Base-by-base conservation (phyloP, 2,329 filamentous ascomycete genomes). In the Colletotrichum sp. region DNA sequence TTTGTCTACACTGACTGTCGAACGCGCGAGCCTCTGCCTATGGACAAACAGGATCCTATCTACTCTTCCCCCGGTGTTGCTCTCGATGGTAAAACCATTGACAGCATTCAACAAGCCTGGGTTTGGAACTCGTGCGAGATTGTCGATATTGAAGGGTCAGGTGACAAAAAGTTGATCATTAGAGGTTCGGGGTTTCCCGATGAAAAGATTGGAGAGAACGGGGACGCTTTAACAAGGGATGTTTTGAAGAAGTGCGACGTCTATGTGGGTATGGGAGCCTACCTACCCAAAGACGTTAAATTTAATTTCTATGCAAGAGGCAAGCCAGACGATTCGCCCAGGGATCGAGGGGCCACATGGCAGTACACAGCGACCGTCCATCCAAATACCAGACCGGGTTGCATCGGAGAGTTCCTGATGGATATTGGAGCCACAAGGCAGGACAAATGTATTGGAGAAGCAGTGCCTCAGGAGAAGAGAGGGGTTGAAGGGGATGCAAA, bases 211-310 rank as follows among this genome's bases (percentile, higher is more conserved):
- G 44, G 44, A 12, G 44, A 52, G 44, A 21, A 52, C 10, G 44
- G 44, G n/a, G 16, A 4, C 6, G 44, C 44, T 13, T 52, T 52
- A 6, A 52, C 44, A 21, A 52, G 44, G 44, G 44, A 52, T 21
- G 44, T 52, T 52, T 1, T 52, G n/a, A 52, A 13, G 5, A 52
- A 52, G 10, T 52, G 44, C 44, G 44, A 52, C 1, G 0, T 52
- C 44, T 21, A 52, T 0, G n/a, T 13, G 44, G 10, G 0, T 52
- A 12, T 52, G 0, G 44, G n/a, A 52, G n/a, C 44, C 1, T 12
- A 12, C 18, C n/a, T 21, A 52, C 10, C 44, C 44, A 52, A 21
- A 52, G 44, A 52, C 6, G n/a, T 52, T n/a, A 52, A 52, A 52
- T 52, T 52, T 1, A 0, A 52, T 52, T 52, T 52, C 10, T 52